phyloP scores from a whole-genome alignment of 805 yeast genomes.

The Ogataea degrootiae region DNA sequence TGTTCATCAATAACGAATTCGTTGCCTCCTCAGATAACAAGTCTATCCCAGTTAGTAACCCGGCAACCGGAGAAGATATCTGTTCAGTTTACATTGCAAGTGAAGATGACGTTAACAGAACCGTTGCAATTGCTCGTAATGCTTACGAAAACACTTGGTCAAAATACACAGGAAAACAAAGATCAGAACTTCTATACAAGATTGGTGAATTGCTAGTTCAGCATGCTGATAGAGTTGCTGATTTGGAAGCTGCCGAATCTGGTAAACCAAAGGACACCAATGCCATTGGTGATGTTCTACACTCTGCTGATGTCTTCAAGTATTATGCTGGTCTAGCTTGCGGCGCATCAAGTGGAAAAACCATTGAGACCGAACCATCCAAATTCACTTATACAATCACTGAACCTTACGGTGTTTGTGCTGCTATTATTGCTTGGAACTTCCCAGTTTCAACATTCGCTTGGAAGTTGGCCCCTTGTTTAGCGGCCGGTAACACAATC shows the following conservation, averaged over 20 bases:
- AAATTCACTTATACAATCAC: conserved; percentile 59
- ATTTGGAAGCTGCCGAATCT: conserved; percentile 53
- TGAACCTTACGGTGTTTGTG: conserved; percentile 69
- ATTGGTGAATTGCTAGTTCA: conserved; percentile 46
- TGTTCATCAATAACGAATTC: conserved; percentile 84
- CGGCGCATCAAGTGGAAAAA: conserved; percentile 54
- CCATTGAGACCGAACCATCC: conserved; percentile 53
- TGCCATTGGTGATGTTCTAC: conserved; percentile 56
- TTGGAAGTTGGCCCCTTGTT: conserved; percentile 67
- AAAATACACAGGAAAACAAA: conserved; percentile 38
- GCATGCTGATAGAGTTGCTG: conserved; percentile 46
- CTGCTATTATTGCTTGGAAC: conserved; percentile 71
- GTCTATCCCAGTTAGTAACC: conserved; percentile 55
- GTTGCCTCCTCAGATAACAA: conserved; percentile 45
- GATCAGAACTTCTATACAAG: conserved; percentile 42
- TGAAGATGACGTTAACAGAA: conserved; percentile 47
- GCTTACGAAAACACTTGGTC: conserved; percentile 49
- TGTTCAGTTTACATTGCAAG: conserved; percentile 48
- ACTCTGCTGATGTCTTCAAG: conserved; percentile 50
- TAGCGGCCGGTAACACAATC: conserved; percentile 62
- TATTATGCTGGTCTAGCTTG: conserved; percentile 77
- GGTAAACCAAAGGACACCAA: conserved; percentile 53
- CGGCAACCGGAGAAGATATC: conserved; percentile 49
- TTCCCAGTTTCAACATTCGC: conserved; percentile 65
- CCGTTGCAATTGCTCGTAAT: conserved; percentile 47